Conservation (phyloP, 208 protist genomes). For the Crithidia bombi region DNA sequence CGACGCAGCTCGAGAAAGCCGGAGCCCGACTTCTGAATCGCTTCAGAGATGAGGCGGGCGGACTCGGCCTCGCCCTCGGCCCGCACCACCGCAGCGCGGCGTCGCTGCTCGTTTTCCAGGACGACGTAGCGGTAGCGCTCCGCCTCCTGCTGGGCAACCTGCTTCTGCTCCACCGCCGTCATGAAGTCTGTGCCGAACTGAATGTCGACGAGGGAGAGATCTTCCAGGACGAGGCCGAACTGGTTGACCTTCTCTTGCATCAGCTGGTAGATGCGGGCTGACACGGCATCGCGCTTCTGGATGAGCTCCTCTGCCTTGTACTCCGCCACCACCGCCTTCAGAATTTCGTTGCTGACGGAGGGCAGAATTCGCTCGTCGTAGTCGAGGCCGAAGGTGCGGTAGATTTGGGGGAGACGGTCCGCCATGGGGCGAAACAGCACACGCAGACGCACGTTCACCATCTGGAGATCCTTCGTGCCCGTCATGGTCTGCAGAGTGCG, state of each 20-base stretch:
- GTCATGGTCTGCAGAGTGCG: conserved; percentile 92
- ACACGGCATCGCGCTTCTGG: conserved; percentile 96
- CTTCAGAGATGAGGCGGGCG: conserved; percentile 91
- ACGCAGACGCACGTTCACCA: conserved; percentile 93
- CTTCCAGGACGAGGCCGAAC: conserved; percentile 97
- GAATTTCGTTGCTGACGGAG: conserved; percentile 96
- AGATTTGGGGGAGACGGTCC: conserved; percentile 89
- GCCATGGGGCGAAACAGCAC: conserved; percentile 89
- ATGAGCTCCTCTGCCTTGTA: conserved; percentile 99
- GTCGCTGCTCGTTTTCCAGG: conserved; percentile 95
- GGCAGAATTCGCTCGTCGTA: conserved; percentile 98
- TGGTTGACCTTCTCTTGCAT: conserved; percentile 96
- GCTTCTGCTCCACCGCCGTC: conserved; percentile 96
- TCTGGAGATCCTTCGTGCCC: conserved; percentile 93
- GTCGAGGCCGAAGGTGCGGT: conserved; percentile 92
- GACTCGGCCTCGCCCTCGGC: conserved; percentile 96
- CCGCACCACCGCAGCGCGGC: conserved; percentile 91
- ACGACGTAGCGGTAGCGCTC: conserved; percentile 96
- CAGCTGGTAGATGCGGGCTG: conserved; percentile 90
- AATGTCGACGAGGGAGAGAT: conserved; percentile 98
- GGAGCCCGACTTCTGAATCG: conserved; percentile 76
- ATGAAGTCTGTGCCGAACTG: conserved; percentile 96
- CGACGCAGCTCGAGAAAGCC: conserved; percentile 94
- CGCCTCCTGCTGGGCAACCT: conserved; percentile 98
- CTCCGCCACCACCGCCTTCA: conserved; percentile 96